A percentile compares a stretch with the other conserved stretches of the same genome.
Evolutionary conservation across 345 rosid species (phyloP).

Genomic region (Leavenworthia alabamica): DNA sequence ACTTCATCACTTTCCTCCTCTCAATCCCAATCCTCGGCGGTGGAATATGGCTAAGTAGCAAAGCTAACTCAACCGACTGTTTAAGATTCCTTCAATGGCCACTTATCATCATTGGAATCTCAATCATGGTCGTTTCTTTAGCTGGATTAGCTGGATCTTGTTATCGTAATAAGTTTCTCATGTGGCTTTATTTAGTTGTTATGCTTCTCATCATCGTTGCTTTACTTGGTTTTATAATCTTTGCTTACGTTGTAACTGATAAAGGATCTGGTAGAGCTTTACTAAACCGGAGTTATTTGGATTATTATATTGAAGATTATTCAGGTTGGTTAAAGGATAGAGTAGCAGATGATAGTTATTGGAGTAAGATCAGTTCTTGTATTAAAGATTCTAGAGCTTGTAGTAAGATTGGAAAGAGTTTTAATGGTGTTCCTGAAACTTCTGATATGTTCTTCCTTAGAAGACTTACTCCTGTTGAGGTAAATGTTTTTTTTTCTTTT

Average conservation of each 20-base stretch:
- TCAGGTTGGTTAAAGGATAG: conserved; percentile 72
- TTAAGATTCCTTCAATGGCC: conserved; percentile 81
- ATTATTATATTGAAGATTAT: conserved; percentile 64
- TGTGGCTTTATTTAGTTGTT: conserved; percentile 77
- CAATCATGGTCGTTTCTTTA: conserved; percentile 70
- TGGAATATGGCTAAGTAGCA: conserved; percentile 72
- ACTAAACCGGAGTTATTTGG: conserved; percentile 55
- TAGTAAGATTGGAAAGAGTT: conserved; percentile 33
- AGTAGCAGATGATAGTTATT: conserved; percentile 43
- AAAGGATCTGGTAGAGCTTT: conserved; percentile 69
- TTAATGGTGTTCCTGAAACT: conserved; percentile 60
- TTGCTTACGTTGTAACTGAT: conserved; percentile 87
- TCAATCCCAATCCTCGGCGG: conserved; percentile 78
- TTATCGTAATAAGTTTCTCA: conserved; percentile 69
- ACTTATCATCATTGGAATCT: conserved; percentile 60
- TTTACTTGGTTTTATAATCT: conserved; percentile 67
- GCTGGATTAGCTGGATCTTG: conserved; percentile 89
- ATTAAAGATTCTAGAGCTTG: conserved; percentile 56
- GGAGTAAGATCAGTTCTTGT: conserved; percentile 69
- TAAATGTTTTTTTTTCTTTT: conserved; percentile 26
- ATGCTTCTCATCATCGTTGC: conserved; percentile 72
- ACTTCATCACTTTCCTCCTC: conserved; percentile 66
- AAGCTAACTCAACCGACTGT: conserved; percentile 62
- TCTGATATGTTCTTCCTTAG: conserved; percentile 58
- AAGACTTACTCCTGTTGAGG: conserved; percentile 70